Conservation (phyloP, 176 grass and related monocot genomes). For the Oryza meridionalis region DNA sequence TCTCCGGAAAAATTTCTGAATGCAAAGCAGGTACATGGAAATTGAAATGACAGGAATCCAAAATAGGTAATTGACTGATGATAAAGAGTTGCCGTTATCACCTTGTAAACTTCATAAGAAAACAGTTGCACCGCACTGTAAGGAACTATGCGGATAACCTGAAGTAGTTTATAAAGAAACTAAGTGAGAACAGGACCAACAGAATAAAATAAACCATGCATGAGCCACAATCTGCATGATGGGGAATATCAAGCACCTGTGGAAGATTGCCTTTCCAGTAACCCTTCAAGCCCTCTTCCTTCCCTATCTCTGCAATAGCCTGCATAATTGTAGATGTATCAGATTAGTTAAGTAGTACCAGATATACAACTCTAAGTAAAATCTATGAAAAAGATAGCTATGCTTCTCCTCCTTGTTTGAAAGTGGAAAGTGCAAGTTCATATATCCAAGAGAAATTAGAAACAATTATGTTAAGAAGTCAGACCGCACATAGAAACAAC, state of each 20-base stretch:
- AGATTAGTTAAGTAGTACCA: conserved; percentile 28
- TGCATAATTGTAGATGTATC: conserved; percentile 34
- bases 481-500: background rate
- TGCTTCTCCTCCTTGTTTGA: background rate
- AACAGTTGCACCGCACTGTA: conserved; percentile 95
- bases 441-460: background rate
- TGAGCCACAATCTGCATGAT: conserved; percentile 21
- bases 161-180: conserved; percentile 45
- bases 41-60: conserved; percentile 10
- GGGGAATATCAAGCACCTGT: conserved; percentile 57
- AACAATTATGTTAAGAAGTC: background rate
- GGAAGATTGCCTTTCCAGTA: conserved; percentile 99
- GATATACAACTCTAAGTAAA: background rate
- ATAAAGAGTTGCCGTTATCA: conserved; percentile 29
- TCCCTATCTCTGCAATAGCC: conserved; percentile 82
- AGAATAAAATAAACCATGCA: background rate
- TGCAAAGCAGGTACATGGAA: conserved; percentile 27
- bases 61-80: background rate
- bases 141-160: conserved; percentile 94
- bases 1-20: conserved; percentile 81
- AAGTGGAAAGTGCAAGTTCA: background rate
- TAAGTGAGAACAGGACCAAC: conserved; percentile 26
- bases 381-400: conserved; percentile 9
- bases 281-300: conserved; percentile 81
- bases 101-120: conserved; percentile 99